Evolutionary conservation across 129 eudicot species (phyloP).

Genomic region (Pseudognaphalium luteoalbum): DNA sequence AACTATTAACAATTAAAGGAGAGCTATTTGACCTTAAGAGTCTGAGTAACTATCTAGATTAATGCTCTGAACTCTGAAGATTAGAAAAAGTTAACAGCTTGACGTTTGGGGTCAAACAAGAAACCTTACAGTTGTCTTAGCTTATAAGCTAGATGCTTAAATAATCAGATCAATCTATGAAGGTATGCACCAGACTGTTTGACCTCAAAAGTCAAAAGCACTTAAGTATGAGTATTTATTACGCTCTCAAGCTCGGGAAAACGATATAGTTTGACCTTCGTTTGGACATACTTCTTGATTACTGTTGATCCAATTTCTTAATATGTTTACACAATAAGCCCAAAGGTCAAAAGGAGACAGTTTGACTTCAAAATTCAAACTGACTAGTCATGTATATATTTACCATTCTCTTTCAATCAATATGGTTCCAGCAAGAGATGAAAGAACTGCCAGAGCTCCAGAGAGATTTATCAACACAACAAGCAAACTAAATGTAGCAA

Average conservation of each 20-base stretch:
- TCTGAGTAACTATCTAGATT: background rate
- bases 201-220: conserved; percentile 15
- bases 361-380: conserved; percentile 19
- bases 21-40: background rate
- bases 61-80: background rate
- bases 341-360: background rate
- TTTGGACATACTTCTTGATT: background rate
- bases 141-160: background rate
- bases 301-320: background rate
- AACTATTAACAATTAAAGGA: background rate
- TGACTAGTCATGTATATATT: background rate
- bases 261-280: background rate
- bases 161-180: background rate
- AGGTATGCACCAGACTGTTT: background rate
- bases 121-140: background rate
- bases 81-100: background rate
- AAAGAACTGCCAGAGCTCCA: conserved; percentile 90
- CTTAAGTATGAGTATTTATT: background rate
- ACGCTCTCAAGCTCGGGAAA: background rate
- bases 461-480: conserved; percentile 58
- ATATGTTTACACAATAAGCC: background rate
- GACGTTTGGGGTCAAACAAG: background rate
- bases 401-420: conserved; percentile 98
- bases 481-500: conserved; percentile 45
- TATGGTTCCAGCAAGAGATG: conserved; percentile 97